Conservation (phyloP, 345 rosid genomes). For the Limnanthes douglasii region DNA sequence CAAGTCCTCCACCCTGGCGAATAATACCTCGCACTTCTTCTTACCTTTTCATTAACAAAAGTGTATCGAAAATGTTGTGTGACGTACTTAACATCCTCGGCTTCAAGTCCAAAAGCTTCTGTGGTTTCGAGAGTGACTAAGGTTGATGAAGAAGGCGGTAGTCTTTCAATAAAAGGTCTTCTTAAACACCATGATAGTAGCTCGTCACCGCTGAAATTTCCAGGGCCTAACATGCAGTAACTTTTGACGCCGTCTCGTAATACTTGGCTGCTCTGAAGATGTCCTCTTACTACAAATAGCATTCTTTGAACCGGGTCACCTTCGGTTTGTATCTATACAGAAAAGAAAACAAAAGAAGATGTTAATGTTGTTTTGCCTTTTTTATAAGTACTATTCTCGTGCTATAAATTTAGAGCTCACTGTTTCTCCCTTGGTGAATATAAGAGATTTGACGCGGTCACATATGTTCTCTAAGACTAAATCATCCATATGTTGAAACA, state of each 20-base stretch:
- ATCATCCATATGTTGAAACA: constrained; percentile 95
- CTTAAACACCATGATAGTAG: constrained; percentile 89
- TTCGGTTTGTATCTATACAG: constrained; percentile 64
- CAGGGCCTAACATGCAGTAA: constrained; percentile 95
- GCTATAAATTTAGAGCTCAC: too few species aligned
- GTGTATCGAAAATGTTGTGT: constrained; percentile 96
- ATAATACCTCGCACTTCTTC: constrained; percentile 84
- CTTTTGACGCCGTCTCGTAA: constrained; percentile 78
- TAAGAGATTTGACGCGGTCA: constrained; percentile 85
- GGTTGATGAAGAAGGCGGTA: constrained; percentile 82
- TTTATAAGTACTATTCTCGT: too few species aligned
- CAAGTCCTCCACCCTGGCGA: constrained; percentile 99
- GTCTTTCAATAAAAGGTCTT: constrained; percentile 70
- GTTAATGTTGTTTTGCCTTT: too few species aligned
- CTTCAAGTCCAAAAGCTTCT: constrained; percentile 86
- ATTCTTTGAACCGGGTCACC: constrained; percentile 94
- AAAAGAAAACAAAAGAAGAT: too few species aligned
- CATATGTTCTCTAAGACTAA: constrained; percentile 87
- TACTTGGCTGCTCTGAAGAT: constrained; percentile 89
- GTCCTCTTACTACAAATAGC: constrained; percentile 93
- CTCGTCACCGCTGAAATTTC: constrained; percentile 95
- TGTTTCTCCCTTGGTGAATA: constrained; percentile 87
- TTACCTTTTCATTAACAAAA: constrained; percentile 78
- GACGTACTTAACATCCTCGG: constrained; percentile 79
- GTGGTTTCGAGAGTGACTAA: constrained; percentile 82